Base-by-base conservation (phyloP, 257 asterid genomes). In the Gentiana macrophylla region DNA sequence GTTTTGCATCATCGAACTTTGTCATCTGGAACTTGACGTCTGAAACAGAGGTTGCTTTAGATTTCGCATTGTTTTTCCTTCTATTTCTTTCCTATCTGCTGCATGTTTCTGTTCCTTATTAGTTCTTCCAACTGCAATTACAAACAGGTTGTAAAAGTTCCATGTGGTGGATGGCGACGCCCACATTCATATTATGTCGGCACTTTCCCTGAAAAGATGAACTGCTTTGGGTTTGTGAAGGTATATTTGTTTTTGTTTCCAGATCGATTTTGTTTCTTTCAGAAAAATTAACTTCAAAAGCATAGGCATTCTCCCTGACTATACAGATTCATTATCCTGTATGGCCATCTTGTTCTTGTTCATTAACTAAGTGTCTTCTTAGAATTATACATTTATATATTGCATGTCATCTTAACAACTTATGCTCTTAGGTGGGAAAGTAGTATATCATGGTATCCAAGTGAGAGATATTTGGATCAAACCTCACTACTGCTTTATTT, bases 101-200 rank as follows among this genome's bases (percentile, higher is more conserved):
- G 12, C 43, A 54, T 12, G 13, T 8, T 33, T 34, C 49, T 51
- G 12, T 37, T 32, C 46, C 54, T 32, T 43, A 35, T 50, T 11
- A 68, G 49, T 57, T 3, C n/a, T 60, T 0, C 57, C 24, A 52
- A 13, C 9, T 53, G n/a, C 52, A 8, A 11, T 12, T 50, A 55
- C 70, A 41, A 50, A 51, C 65, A 91, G 98, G 98, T 83, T 56
- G 58, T 74, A 48, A 83, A 83, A 76, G 73, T 87, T 63, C 67
- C 82, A 49, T 91, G 98, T 59, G 98, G 98, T 65, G 98, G 98
- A 74, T 86, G 98, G 95, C 79, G 96, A 62, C 98, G 98, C 47
- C 98, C 96, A 73, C 89, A 84, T 81, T 83, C 98, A 71, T 87
- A 68, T 75, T 87, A 74, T 70, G 79, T 84, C 62, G 98, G 98